Percentiles rank a stretch among this genome's conserved stretches.
Evolutionary conservation across 768 basidiomycete genomes (phyloP).

Genomic region (Calvatia gigantea): DNA sequence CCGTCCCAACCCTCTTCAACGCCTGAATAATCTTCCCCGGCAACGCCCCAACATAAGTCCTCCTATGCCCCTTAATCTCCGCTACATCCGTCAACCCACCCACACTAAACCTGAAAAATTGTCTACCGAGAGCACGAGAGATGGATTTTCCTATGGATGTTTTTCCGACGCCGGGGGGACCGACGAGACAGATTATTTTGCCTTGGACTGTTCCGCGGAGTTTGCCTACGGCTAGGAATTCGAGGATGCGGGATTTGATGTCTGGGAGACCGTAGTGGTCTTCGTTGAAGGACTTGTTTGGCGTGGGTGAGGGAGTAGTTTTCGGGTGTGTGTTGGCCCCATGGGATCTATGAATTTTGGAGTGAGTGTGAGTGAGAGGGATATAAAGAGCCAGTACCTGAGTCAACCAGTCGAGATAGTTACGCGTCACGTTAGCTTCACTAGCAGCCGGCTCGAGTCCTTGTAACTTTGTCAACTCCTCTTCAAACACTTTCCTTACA

Average conservation of each 20-base stretch:
- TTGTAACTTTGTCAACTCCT: constrained; percentile 88
- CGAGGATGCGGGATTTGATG: constrained; percentile 90
- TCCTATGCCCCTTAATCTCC: constrained; percentile 96
- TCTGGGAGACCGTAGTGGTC: constrained; percentile 93
- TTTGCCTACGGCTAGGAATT: constrained; percentile 95
- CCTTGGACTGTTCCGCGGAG: constrained; percentile 92
- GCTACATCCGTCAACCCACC: constrained; percentile 97
- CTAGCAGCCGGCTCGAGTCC: constrained; percentile 88
- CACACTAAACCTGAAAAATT: constrained; percentile 96
- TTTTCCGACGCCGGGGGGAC: constrained; percentile 97
- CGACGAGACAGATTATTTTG: constrained; percentile 95
- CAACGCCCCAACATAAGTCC: constrained; percentile 94
- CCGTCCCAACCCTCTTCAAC: constrained; percentile 86
- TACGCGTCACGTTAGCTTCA: constrained; percentile 91
- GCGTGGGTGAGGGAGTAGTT: constrained; percentile 88
- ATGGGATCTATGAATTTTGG: constrained; percentile 61
- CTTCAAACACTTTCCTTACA: constrained; percentile 93
- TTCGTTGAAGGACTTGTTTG: constrained; percentile 79
- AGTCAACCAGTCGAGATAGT: constrained; percentile 92
- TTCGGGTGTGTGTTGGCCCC: constrained; percentile 93
- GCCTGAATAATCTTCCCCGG: constrained; percentile 97
- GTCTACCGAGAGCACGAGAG: constrained; percentile 81
- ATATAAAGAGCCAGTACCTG: constrained; percentile 44
- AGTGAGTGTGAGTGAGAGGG: constrained; percentile 1
- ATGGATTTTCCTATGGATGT: constrained; percentile 96